phyloP scores from a whole-genome alignment of 2,329 filamentous ascomycete species.

The Pseudocercospora crystallina region DNA sequence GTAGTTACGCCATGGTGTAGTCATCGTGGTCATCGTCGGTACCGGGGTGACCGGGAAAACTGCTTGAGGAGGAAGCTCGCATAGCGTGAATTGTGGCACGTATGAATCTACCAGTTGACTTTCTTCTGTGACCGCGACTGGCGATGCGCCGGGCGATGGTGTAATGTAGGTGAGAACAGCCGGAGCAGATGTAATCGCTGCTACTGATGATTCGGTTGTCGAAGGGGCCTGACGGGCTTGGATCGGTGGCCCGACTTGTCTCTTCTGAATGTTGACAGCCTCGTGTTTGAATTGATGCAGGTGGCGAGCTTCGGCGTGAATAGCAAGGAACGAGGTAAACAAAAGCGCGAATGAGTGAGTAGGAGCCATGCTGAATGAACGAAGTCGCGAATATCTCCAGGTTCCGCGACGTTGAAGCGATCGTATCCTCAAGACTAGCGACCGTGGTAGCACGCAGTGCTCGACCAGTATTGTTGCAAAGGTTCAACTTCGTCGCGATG shows the following conservation, averaged over 20 bases:
- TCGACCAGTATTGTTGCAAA: slow-evolving; percentile 11
- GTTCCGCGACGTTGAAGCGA: slow-evolving; percentile 3
- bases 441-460: slow-evolving; percentile 21
- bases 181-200: slow-evolving; percentile 21
- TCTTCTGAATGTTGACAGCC: slow-evolving; percentile 28
- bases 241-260: slow-evolving; percentile 25
- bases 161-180: slow-evolving; percentile 40
- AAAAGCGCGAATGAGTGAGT: slow-evolving; percentile 20
- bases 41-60: slow-evolving; percentile 34
- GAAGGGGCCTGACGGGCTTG: slow-evolving; percentile 12
- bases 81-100: slow-evolving; percentile 44
- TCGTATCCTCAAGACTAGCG: slow-evolving; percentile 13
- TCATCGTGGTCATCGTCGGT: slow-evolving; percentile 29
- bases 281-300: slow-evolving; percentile 31
- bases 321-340: slow-evolving; percentile 14
- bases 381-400: background rate
- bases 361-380: slow-evolving; percentile 22
- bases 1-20: slow-evolving; percentile 40
- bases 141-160: slow-evolving; percentile 44
- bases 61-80: slow-evolving; percentile 40
- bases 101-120: slow-evolving; percentile 47
- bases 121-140: slow-evolving; percentile 42
- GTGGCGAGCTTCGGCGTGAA: slow-evolving; percentile 23
- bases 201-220: slow-evolving; percentile 7
- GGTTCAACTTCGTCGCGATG: background rate